Conservation (phyloP, 192 early-diverging fungal species). For the Funneliformis geosporum region DNA sequence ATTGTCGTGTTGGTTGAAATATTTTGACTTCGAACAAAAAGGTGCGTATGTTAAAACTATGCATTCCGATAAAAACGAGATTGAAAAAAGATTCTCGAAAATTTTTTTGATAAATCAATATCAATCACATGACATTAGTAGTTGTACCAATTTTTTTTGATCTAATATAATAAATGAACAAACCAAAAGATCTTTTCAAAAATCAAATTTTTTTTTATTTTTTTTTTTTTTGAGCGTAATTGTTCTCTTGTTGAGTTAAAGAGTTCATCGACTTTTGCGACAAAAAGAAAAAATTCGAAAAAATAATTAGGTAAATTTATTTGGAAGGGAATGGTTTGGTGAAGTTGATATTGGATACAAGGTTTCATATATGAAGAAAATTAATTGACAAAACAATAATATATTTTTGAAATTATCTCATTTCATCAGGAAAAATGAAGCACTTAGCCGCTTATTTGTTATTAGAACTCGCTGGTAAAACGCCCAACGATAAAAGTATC, state of each 20-base stretch:
- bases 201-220: neutral
- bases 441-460: constrained; percentile 98
- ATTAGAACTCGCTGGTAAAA: constrained; percentile 85
- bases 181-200: neutral
- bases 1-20: neutral
- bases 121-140: neutral
- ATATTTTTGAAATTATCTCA: too few relatives aligned
- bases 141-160: neutral
- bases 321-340: too few relatives aligned
- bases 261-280: neutral
- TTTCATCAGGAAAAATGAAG: constrained; percentile 72
- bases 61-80: neutral
- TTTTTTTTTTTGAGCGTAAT: neutral
- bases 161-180: neutral
- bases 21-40: neutral
- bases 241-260: neutral
- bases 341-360: too few relatives aligned
- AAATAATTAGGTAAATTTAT: neutral
- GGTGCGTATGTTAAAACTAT: neutral
- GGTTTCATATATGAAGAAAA: too few relatives aligned
- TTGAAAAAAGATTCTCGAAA: neutral
- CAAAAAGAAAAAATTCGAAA: neutral
- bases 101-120: neutral
- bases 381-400: too few relatives aligned
- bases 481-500: constrained; percentile 78